These are phyloP conservation scores for Melastoma candidum DNA, from an alignment of 441 rosid genomes.

Conservation along the genomic window DNA sequence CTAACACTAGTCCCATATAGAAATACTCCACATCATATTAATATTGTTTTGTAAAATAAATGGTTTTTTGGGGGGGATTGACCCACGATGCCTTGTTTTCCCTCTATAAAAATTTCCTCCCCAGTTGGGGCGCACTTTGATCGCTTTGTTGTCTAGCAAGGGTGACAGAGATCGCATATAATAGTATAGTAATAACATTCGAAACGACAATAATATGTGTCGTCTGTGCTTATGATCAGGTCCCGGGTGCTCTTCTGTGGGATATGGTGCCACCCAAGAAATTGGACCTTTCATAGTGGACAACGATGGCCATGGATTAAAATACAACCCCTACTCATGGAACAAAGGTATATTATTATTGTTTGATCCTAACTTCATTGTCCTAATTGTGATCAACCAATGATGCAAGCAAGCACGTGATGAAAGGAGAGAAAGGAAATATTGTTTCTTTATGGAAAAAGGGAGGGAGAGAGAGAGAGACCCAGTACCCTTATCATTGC, in stretches of 20 bases:
- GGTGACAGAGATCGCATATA: slow-evolving; percentile 26
- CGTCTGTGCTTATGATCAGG: slow-evolving; percentile 36
- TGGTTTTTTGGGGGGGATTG: no score
- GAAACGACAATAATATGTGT: no score
- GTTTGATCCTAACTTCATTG: no score
- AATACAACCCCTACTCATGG: slow-evolving; percentile 60
- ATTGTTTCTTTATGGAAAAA: not conserved
- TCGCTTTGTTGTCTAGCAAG: slow-evolving; percentile 25
- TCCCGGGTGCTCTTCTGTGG: slow-evolving; percentile 94
- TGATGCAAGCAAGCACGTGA: not conserved
- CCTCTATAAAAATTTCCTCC: not conserved
- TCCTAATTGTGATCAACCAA: not conserved
- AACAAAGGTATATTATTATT: slow-evolving; percentile 42
- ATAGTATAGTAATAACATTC: no score
- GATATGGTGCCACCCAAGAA: slow-evolving; percentile 92
- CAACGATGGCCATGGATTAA: slow-evolving; percentile 38
- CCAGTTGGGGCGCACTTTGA: slow-evolving; percentile 1
- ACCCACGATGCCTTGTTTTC: slow-evolving; percentile 6
- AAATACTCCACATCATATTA: no score
- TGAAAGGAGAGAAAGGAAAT: not conserved
- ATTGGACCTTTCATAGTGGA: slow-evolving; percentile 85
- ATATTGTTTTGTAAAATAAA: no score
- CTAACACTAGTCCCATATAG: no score
- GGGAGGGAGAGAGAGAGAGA: no score
- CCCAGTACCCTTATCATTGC: no score